Base-by-base conservation (phyloP, 192 early-diverging fungal genomes). In the Obelidium mucronatum region DNA sequence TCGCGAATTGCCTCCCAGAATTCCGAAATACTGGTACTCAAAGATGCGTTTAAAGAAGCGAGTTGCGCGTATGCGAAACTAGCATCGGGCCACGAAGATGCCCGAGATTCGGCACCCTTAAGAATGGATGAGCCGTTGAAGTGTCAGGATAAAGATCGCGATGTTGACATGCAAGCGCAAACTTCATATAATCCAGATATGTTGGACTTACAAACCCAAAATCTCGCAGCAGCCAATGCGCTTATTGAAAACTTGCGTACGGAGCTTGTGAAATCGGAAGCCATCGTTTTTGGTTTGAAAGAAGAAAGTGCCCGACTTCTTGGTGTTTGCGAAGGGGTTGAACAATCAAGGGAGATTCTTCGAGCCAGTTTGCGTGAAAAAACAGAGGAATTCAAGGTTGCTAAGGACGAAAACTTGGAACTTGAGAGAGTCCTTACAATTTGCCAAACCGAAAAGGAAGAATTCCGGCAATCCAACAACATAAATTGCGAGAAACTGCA, bases 21-120 rank as follows among this genome's bases (percentile, higher is more conserved):
- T 26, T 5, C 39, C 36, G 66, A 67, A 51, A 17, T 67, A 3
- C n/a, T 31, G 40, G 15, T 35, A 15, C 40, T 67, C 4, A n/a
- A 67, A 51, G 48, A 52, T 17, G 13, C 66, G 36, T 67, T n/a
- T 34, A 15, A 51, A n/a, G n/a, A n/a, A n/a, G n/a, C n/a, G n/a
- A n/a, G n/a, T n/a, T n/a, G n/a, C n/a, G n/a, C n/a, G n/a, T n/a
- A n/a, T n/a, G n/a, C n/a, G n/a, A n/a, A n/a, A n/a, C n/a, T n/a
- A n/a, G n/a, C n/a, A n/a, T n/a, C n/a, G n/a, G n/a, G n/a, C n/a
- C n/a, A n/a, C n/a, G n/a, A n/a, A n/a, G n/a, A n/a, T n/a, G n/a
- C n/a, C n/a, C n/a, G n/a, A n/a, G n/a, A n/a, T n/a, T n/a, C n/a
- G n/a, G n/a, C n/a, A n/a, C n/a, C n/a, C n/a, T n/a, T n/a, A n/a